Percentiles rank a stretch among this genome's conserved stretches.
These are phyloP conservation scores for Dictyostelium brefeldianum DNA, from an alignment of 78 protist species.

Conservation along the genomic window DNA sequence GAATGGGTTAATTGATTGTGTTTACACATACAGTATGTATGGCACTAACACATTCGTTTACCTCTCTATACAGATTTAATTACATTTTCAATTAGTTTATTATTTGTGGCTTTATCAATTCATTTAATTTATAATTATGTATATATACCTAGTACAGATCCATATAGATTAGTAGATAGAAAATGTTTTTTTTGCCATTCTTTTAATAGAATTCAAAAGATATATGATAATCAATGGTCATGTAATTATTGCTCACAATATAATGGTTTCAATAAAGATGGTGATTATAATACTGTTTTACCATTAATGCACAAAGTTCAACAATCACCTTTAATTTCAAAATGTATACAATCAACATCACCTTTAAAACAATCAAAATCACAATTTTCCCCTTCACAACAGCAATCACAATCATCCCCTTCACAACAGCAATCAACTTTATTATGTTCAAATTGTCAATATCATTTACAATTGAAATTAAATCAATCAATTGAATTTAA, in stretches of 20 bases:
- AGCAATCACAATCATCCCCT: not conserved
- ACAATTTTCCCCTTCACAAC: not conserved
- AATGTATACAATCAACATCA: conserved; percentile 8
- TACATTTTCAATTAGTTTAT: not conserved
- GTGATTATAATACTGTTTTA: conserved; percentile 18
- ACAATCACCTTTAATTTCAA: conserved; percentile 1
- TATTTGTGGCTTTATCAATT: not conserved
- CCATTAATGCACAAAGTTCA: conserved; percentile 13
- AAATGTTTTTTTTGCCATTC: conserved; percentile 34
- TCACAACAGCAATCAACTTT: not conserved
- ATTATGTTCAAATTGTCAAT: conserved; percentile 24
- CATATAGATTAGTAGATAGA: conserved; percentile 26
- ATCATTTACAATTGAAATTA: conserved; percentile 19
- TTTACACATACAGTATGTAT: no score
- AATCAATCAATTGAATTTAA: conserved; percentile 6
- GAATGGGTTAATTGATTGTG: no score
- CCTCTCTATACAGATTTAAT: not conserved
- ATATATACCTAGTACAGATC: not conserved
- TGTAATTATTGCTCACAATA: conserved; percentile 27
- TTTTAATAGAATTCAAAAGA: conserved; percentile 1
- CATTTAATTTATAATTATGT: not conserved
- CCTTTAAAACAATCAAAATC: not conserved
- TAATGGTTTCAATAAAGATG: conserved; percentile 39
- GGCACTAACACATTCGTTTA: no score
- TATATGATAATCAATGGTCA: conserved; percentile 21